A percentile compares a stretch with the other conserved stretches of the same genome.
Conservation (phyloP, 164 flowering plant genomes). For the Paratinospora sagittata region DNA sequence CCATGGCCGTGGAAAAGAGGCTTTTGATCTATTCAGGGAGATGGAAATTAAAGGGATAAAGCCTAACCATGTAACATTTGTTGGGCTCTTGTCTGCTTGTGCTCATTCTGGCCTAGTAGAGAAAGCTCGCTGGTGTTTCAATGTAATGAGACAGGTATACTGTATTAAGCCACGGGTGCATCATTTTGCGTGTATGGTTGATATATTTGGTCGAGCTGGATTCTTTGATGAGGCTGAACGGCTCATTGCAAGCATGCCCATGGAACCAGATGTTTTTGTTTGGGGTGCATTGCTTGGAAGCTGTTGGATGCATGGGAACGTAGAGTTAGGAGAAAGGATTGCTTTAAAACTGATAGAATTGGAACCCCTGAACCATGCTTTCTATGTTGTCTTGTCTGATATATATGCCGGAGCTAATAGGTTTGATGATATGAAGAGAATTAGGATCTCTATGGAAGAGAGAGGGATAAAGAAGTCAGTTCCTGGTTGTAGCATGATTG, state of each 20-base stretch:
- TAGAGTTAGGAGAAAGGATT: slow-evolving; percentile 57
- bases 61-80: slow-evolving; percentile 72
- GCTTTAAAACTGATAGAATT: slow-evolving; percentile 40
- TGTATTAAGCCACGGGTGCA: slow-evolving; percentile 47
- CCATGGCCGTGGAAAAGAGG: slow-evolving; percentile 52
- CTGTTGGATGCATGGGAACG: slow-evolving; percentile 70
- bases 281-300: slow-evolving; percentile 86
- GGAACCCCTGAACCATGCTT: slow-evolving; percentile 68
- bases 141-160: slow-evolving; percentile 45
- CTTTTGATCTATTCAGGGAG: slow-evolving; percentile 45
- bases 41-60: slow-evolving; percentile 49
- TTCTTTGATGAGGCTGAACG: slow-evolving; percentile 56
- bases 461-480: slow-evolving; percentile 46
- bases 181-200: slow-evolving; percentile 83
- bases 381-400: slow-evolving; percentile 57
- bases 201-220: slow-evolving; percentile 56
- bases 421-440: slow-evolving; percentile 42
- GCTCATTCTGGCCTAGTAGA: slow-evolving; percentile 74
- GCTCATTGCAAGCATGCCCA: slow-evolving; percentile 56
- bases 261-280: slow-evolving; percentile 76
- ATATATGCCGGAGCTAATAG: slow-evolving; percentile 57
- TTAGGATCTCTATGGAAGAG: slow-evolving; percentile 50
- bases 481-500: slow-evolving; percentile 71
- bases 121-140: slow-evolving; percentile 51
- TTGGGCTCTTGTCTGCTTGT: slow-evolving; percentile 66